Base-by-base conservation (phyloP, 1,139 yeast genomes). In the Pichia terricola region DNA sequence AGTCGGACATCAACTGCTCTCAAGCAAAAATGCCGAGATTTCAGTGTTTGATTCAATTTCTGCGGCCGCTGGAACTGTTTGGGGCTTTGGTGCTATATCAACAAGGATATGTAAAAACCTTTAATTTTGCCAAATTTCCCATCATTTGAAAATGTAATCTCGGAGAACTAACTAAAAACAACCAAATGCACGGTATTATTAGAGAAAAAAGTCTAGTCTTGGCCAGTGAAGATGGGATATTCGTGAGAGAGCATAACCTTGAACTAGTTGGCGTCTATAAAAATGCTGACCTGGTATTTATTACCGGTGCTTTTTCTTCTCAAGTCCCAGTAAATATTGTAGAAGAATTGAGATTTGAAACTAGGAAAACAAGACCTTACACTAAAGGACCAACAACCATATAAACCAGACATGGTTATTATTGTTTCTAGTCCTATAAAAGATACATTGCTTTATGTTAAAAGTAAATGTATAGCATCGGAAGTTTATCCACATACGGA, bases 111-210 rank as follows among this genome's bases (percentile, higher is more conserved):
- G 42, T 41, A n/a, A 41, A 44, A 37, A 41, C 47, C 4, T 44
- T 44, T 35, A 41, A 44, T 41, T 44, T 42, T 5, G 41, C 47
- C 2, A 44, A 41, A 27, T 36, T 39, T 30, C 41, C 41, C n/a
- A 41, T 44, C 37, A 31, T 41, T 5, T 34, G 43, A 10, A 40
- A 40, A 5, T 44, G 47, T 26, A 44, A 44, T 31, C 28, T 41
- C 10, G 39, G 47, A 42, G 47, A 44, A 6, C 47, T 44, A 30
- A 44, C 47, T 16, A 36, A 30, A 26, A 38, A 44, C 31, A 44
- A 41, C 9, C 44, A 44, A 34, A 44, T 44, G 44, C 44, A 44
- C 27, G 47, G 47, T 31, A 37, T 44, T 22, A 44, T 42, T 4
- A 44, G 47, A 31, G 44, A 44, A 31, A 44, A 44, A 26, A 43